These are phyloP conservation scores for Isabelozyma pseudorhagii DNA, from an alignment of 805 yeast genomes.

Conservation along the genomic window DNA sequence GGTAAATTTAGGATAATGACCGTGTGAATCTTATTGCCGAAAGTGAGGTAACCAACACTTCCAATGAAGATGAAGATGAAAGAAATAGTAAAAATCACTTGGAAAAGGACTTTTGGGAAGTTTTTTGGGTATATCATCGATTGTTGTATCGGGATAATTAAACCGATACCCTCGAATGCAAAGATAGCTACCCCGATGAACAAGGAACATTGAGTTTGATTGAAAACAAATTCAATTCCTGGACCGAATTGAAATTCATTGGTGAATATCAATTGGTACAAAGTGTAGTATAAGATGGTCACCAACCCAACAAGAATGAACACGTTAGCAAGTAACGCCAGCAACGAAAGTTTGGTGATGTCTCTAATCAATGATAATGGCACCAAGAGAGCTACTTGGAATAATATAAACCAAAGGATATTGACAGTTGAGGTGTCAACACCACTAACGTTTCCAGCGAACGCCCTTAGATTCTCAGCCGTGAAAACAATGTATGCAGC, in stretches of 20 bases:
- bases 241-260: conserved; percentile 42
- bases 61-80: conserved; percentile 62
- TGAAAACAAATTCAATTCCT: conserved; percentile 50
- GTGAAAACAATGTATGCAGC: conserved; percentile 82
- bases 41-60: conserved; percentile 65
- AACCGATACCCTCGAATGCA: conserved; percentile 86
- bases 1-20: conserved; percentile 74
- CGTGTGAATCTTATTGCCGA: conserved; percentile 61
- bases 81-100: conserved; percentile 64
- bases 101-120: conserved; percentile 61
- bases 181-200: conserved; percentile 83
- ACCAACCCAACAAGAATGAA: conserved; percentile 65
- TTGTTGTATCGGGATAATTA: conserved; percentile 78
- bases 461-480: conserved; percentile 67
- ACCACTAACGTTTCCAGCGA: conserved; percentile 49
- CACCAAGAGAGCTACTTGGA: conserved; percentile 56
- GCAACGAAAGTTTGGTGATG: conserved; percentile 68
- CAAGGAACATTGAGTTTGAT: conserved; percentile 58
- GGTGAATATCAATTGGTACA: conserved; percentile 38
- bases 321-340: conserved; percentile 68
- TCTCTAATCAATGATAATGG: conserved; percentile 75
- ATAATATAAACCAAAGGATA: conserved; percentile 42
- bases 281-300: conserved; percentile 58
- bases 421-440: conserved; percentile 35
- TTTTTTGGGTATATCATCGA: conserved; percentile 75